A percentile compares a stretch with the other conserved stretches of the same genome.
Evolutionary conservation across 805 yeast species (phyloP).

Genomic region (Metschnikowia koreensis): DNA sequence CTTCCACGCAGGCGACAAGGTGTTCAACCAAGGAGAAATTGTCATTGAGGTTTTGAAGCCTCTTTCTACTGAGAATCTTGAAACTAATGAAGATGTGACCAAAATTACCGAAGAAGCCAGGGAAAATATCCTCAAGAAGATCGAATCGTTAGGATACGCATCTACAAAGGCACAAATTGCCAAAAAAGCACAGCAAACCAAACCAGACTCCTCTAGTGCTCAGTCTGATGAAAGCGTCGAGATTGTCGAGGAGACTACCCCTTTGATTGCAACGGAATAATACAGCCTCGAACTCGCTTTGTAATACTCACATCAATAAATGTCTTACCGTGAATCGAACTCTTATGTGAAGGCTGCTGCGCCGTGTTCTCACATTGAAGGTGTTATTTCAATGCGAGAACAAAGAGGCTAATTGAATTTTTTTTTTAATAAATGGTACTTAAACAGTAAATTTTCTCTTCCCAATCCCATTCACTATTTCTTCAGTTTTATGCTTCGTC

Average conservation of each 20-base stretch:
- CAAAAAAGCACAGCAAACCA: not conserved
- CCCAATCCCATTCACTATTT: too few relatives aligned
- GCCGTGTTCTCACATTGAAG: too few relatives aligned
- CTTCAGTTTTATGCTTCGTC: too few relatives aligned
- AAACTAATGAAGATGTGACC: constrained; percentile 66
- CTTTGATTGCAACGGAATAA: constrained; percentile 17
- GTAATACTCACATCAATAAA: too few relatives aligned
- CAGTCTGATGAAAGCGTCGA: constrained; percentile 17
- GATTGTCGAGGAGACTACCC: constrained; percentile 18
- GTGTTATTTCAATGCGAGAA: too few relatives aligned
- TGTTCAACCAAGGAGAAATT: constrained; percentile 78
- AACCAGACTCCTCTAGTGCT: constrained; percentile 1
- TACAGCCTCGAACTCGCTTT: not conserved
- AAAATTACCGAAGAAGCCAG: constrained; percentile 56
- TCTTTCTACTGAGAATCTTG: constrained; percentile 62
- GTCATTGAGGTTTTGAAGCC: constrained; percentile 80
- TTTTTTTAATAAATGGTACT: too few relatives aligned
- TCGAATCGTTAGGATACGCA: constrained; percentile 43
- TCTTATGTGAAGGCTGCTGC: too few relatives aligned
- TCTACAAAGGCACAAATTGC: constrained; percentile 8
- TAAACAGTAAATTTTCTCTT: too few relatives aligned
- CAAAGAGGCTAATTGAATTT: too few relatives aligned
- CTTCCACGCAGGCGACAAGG: constrained; percentile 55
- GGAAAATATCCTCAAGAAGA: constrained; percentile 50
- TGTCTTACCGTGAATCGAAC: too few relatives aligned